phyloP scores from a whole-genome alignment of 257 asterid species.

The Solanum sejunctum region DNA sequence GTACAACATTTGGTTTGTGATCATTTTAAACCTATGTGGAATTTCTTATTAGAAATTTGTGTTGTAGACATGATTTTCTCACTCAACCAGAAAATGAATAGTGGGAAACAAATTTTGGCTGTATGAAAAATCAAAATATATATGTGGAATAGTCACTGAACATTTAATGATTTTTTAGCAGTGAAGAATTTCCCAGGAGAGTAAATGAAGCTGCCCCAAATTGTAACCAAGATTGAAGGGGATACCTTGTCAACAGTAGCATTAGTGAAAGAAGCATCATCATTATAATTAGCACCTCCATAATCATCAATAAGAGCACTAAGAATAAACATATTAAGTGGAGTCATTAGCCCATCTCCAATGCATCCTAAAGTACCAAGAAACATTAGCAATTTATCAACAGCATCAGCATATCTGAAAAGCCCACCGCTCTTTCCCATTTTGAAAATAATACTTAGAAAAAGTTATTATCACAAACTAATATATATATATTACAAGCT shows the following conservation, averaged over 20 bases:
- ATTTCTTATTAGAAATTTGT: no score
- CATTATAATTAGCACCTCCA: slow-evolving; percentile 10
- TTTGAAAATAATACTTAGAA: neutral
- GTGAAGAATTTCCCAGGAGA: neutral
- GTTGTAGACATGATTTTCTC: no score
- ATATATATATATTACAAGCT: neutral
- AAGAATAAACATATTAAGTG: slow-evolving; percentile 45
- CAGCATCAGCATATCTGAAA: slow-evolving; percentile 48
- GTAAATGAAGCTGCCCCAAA: neutral
- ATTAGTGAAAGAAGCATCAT: slow-evolving; percentile 14
- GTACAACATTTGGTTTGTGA: no score
- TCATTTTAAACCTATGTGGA: no score
- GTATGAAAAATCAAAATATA: no score
- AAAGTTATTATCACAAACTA: neutral
- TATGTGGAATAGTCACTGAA: no score
- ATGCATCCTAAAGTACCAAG: slow-evolving; percentile 51
- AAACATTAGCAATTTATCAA: slow-evolving; percentile 51
- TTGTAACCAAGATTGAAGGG: no score
- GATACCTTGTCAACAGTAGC: slow-evolving; percentile 45
- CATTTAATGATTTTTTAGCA: no score
- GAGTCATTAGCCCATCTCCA: slow-evolving; percentile 77
- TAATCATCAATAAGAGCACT: slow-evolving; percentile 44
- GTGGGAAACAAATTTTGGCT: no score
- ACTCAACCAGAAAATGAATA: no score
- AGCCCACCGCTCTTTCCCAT: slow-evolving; percentile 45